phyloP scores from a whole-genome alignment of 495 filamentous ascomycete genomes.

The Trichoderma erinaceum region DNA sequence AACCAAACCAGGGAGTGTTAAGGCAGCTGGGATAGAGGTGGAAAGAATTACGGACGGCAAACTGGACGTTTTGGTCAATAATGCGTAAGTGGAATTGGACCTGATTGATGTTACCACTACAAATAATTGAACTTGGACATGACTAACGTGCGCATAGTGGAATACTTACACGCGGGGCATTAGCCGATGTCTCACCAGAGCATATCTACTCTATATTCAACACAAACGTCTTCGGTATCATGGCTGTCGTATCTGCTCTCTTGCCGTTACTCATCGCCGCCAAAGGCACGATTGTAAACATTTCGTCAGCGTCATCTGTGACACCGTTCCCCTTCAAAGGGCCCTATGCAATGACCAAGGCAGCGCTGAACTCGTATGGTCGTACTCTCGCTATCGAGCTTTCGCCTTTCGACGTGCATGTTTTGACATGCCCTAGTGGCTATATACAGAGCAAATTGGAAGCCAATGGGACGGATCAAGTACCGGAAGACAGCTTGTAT shows the following conservation, averaged over 20 bases:
- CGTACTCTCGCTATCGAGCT: constrained; percentile 33
- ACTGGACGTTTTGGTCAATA: constrained; percentile 47
- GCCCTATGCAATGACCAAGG: constrained; percentile 30
- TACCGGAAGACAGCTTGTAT: constrained; percentile 18
- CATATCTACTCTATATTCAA: constrained; percentile 22
- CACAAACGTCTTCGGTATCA: constrained; percentile 39
- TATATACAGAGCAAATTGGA: constrained; percentile 9
- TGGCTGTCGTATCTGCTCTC: constrained; percentile 35
- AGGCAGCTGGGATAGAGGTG: constrained; percentile 22
- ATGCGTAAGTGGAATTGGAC: constrained; percentile 28
- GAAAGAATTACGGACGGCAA: constrained; percentile 30
- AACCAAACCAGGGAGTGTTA: constrained; percentile 24
- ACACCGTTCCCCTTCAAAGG: constrained; percentile 21
- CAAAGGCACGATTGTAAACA: constrained; percentile 36
- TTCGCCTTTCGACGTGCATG: constrained; percentile 28
- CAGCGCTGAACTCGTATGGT: constrained; percentile 25
- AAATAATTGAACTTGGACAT: neutral
- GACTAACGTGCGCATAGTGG: neutral
- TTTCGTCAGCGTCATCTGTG: constrained; percentile 23
- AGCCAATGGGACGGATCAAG: neutral
- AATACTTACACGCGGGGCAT: neutral
- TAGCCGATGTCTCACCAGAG: neutral
- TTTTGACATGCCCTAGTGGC: constrained; percentile 15
- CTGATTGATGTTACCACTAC: neutral
- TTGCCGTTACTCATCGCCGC: constrained; percentile 26